Conservation (phyloP, 768 basidiomycete genomes). For the Tylopilus sp. region DNA sequence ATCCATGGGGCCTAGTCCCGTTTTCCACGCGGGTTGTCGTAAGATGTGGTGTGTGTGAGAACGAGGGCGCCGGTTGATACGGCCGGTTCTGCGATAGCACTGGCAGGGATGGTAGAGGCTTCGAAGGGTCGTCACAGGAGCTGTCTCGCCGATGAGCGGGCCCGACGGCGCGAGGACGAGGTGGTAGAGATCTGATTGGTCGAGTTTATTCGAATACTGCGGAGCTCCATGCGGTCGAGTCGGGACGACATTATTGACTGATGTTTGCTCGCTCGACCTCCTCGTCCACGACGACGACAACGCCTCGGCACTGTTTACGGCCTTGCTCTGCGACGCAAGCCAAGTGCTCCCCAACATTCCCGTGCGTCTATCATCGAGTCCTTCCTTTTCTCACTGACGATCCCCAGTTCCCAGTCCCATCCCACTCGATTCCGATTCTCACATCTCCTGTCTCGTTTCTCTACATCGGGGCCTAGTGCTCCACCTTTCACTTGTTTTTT, state of each 20-base stretch:
- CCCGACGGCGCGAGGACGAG: no score
- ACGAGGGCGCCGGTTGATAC: not conserved
- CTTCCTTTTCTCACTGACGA: not conserved
- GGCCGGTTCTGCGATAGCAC: not conserved
- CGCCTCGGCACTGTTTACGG: not conserved
- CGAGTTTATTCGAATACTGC: no score
- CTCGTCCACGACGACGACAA: not conserved
- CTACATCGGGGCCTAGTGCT: constrained; percentile 15
- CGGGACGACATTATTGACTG: constrained; percentile 15
- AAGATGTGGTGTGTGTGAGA: constrained; percentile 2
- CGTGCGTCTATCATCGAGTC: not conserved
- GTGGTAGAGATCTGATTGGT: no score
- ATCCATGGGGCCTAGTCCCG: not conserved
- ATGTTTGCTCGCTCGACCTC: constrained; percentile 14
- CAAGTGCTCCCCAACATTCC: constrained; percentile 1
- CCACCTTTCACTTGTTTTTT: not conserved
- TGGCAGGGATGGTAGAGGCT: no score
- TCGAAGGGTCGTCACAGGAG: no score
- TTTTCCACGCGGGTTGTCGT: constrained; percentile 3
- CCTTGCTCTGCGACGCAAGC: constrained; percentile 17
- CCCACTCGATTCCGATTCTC: not conserved
- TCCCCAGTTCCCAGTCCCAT: not conserved
- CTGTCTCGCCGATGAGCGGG: no score
- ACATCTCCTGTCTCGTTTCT: not conserved
- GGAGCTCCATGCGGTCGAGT: no score